Evolutionary conservation across 2,329 filamentous ascomycete genomes (phyloP).

Genomic region (Elsinoe australis): DNA sequence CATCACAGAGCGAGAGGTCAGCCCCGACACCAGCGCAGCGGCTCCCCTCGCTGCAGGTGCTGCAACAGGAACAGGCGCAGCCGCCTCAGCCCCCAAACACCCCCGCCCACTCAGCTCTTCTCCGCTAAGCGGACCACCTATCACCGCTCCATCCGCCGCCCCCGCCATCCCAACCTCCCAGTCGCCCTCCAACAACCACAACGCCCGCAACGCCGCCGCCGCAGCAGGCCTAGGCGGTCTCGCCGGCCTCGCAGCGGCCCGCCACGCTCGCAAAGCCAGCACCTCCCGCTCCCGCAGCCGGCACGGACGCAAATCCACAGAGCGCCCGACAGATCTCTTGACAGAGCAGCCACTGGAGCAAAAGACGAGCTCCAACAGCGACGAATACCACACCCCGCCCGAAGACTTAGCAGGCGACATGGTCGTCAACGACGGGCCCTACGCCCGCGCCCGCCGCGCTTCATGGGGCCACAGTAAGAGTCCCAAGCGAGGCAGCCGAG

Average conservation of each 20-base stretch:
- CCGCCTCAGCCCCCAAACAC: not conserved
- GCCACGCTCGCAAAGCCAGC: constrained; percentile 10
- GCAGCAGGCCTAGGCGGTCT: constrained; percentile 9
- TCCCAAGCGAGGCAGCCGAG: not conserved
- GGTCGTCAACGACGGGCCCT: constrained; percentile 11
- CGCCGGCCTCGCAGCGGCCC: constrained; percentile 10
- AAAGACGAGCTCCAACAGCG: not conserved
- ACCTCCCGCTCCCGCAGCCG: not conserved
- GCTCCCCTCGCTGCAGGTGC: not conserved
- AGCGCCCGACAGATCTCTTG: too few relatives aligned
- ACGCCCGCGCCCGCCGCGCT: constrained; percentile 10
- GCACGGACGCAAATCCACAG: not conserved
- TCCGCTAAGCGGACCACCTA: constrained; percentile 3
- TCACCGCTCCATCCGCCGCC: constrained; percentile 9
- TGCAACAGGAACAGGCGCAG: not conserved
- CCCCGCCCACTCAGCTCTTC: not conserved
- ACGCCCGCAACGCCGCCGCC: not conserved
- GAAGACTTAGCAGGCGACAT: constrained; percentile 8
- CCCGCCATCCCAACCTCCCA: not conserved
- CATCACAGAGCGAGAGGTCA: constrained; percentile 7
- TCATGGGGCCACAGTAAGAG: constrained; percentile 1
- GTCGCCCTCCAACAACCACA: not conserved
- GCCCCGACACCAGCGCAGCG: not conserved
- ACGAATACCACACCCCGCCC: constrained; percentile 2
- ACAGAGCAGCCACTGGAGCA: too few relatives aligned